These are phyloP conservation scores for Chenopodium quinoa DNA, from an alignment of 148 eudicot genomes.

Conservation along the genomic window DNA sequence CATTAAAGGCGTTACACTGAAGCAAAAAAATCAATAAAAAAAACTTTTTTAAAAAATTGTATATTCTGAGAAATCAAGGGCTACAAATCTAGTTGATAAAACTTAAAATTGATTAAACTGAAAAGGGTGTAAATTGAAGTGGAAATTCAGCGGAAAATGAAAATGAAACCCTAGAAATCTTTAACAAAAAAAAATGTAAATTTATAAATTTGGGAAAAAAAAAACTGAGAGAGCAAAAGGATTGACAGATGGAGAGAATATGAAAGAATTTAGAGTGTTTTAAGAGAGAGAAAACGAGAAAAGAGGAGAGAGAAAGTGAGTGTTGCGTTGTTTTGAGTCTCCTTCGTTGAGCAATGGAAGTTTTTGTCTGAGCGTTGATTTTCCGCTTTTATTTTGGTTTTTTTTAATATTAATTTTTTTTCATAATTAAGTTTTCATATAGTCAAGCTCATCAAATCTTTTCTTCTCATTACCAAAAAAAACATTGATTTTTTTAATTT, in stretches of 20 bases:
- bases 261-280: too few species aligned
- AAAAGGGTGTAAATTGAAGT: slow-evolving; percentile 1
- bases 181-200: too few species aligned
- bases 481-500: background rate
- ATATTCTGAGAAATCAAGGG: slow-evolving; percentile 14
- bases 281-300: background rate
- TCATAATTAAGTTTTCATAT: background rate
- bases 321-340: background rate
- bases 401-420: background rate
- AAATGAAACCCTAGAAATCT: slow-evolving; percentile 32
- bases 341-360: slow-evolving; percentile 9
- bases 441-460: background rate
- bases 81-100: slow-evolving; percentile 3
- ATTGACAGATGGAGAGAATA: background rate
- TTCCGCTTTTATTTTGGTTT: slow-evolving; percentile 21
- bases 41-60: background rate
- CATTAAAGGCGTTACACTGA: slow-evolving; percentile 18
- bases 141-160: slow-evolving; percentile 16
- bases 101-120: background rate
- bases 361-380: slow-evolving; percentile 31
- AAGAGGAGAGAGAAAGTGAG: slow-evolving; percentile 4
- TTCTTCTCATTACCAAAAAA: background rate
- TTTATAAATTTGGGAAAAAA: background rate
- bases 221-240: background rate
- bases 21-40: background rate